Evolutionary conservation across 768 basidiomycete genomes (phyloP).

Genomic region (Suillus subalutaceus): DNA sequence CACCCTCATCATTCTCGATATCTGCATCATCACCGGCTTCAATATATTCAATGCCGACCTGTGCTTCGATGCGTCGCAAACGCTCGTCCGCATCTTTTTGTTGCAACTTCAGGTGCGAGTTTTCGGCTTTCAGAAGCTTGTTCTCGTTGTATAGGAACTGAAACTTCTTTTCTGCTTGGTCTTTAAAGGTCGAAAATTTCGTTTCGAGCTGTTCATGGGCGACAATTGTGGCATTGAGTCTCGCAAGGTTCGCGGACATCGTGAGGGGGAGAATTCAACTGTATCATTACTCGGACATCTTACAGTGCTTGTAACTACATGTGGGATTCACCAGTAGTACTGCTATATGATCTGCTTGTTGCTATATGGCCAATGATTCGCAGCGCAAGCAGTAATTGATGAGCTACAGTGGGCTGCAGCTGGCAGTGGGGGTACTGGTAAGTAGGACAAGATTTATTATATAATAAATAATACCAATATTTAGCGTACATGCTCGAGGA

Average conservation of each 20-base stretch:
- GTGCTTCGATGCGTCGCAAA: not conserved
- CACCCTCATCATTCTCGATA: not conserved
- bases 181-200: not conserved
- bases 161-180: not conserved
- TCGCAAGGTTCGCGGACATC: not conserved
- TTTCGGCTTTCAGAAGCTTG: not conserved
- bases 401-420: not conserved
- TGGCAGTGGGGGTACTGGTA: constrained; percentile 1
- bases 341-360: constrained; percentile 2
- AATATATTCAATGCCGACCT: not conserved
- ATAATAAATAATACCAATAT: no score
- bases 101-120: not conserved
- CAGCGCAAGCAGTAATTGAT: not conserved
- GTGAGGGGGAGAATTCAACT: not conserved
- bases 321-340: not conserved
- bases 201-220: not conserved
- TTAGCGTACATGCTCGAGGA: not conserved
- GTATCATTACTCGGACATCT: not conserved
- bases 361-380: not conserved
- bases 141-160: not conserved
- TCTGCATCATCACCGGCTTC: not conserved
- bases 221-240: not conserved
- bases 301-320: constrained; percentile 2
- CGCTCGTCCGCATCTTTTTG: not conserved
- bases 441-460: no score